phyloP scores from a whole-genome alignment of 805 yeast species.

The Grigorovia yakushimaensis region DNA sequence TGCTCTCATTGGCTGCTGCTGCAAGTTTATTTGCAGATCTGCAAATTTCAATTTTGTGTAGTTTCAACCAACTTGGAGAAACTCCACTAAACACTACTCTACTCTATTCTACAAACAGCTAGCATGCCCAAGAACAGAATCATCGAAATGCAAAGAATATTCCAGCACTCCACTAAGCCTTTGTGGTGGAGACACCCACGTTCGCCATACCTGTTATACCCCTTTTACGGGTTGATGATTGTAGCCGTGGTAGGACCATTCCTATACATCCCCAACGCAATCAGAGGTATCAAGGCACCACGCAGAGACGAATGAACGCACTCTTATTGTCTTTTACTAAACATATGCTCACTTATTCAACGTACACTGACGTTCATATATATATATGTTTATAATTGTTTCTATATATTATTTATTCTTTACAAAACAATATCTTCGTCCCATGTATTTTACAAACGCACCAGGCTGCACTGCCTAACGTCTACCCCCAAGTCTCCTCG shows the following conservation, averaged over 20 bases:
- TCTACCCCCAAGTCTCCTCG: conserved; percentile 13
- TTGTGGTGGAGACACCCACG: conserved; percentile 55
- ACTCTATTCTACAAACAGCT: background rate
- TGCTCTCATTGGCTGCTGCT: background rate
- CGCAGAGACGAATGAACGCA: conserved; percentile 8
- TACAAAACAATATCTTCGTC: background rate
- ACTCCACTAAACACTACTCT: background rate
- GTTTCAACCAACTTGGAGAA: background rate
- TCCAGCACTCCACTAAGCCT: conserved; percentile 49
- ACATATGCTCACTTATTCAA: background rate
- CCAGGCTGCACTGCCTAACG: conserved; percentile 8
- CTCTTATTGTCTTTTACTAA: too few relatives aligned
- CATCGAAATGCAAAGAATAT: conserved; percentile 49
- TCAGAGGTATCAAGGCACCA: conserved; percentile 52
- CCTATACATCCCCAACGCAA: conserved; percentile 63
- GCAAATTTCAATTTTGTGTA: background rate
- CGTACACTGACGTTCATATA: background rate
- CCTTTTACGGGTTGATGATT: conserved; percentile 68
- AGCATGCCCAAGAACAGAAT: conserved; percentile 35
- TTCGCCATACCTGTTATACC: conserved; percentile 63
- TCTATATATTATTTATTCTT: background rate
- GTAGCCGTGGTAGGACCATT: conserved; percentile 57
- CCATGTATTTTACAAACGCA: too few relatives aligned
- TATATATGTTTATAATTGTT: background rate
- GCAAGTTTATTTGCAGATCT: background rate